Conservation (phyloP, 1,284 basidiomycete species). For the Mycena sp. region DNA sequence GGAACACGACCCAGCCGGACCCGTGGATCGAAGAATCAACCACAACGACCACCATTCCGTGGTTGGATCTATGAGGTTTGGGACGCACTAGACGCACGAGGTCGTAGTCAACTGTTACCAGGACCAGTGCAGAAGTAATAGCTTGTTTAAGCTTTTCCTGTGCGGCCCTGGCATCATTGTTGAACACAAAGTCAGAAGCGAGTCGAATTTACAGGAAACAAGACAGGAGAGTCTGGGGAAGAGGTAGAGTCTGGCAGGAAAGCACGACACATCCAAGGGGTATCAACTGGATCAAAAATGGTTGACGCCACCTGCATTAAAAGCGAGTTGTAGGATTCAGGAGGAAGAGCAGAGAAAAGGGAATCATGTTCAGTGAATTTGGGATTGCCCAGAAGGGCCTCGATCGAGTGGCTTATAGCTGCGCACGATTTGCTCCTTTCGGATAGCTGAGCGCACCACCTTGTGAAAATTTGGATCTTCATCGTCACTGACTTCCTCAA, state of each 20-base stretch:
- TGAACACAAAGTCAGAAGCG: neutral
- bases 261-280: too few species aligned
- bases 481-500: neutral
- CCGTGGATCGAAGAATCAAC: constrained; percentile 45
- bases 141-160: neutral
- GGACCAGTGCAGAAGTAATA: constrained; percentile 16
- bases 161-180: neutral
- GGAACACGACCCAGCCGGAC: constrained; percentile 44
- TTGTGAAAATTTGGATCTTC: neutral
- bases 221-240: too few species aligned
- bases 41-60: constrained; percentile 41
- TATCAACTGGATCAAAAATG: too few species aligned
- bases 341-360: neutral
- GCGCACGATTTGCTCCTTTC: neutral
- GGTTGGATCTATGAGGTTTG: constrained; percentile 11
- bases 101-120: neutral
- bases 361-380: neutral
- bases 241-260: too few species aligned
- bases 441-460: neutral
- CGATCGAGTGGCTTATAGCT: constrained; percentile 5
- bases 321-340: neutral
- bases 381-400: constrained; percentile 1
- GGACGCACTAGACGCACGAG: constrained; percentile 18
- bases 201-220: too few species aligned
- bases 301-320: neutral